Base-by-base conservation (phyloP, 2,329 filamentous ascomycete species). In the Paraphaeosphaeria minitans region DNA sequence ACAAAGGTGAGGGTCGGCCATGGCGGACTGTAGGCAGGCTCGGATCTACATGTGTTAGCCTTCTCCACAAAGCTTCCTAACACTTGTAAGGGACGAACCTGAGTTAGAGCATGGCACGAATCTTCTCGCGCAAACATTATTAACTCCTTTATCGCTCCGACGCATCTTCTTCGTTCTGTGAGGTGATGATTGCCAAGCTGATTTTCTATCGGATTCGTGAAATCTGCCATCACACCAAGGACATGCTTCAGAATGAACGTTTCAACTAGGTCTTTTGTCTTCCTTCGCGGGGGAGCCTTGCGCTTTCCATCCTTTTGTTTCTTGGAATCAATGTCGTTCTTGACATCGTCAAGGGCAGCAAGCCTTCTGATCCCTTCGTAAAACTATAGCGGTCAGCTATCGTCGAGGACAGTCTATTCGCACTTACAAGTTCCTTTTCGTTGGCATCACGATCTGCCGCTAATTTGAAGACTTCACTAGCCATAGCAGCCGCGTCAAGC, bases 121-220 rank as follows among this genome's bases (percentile, higher is more conserved):
- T 91, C 88, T 2, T 83, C 83, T 67, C 87, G 89, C 46, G 91
- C 90, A 50, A 96, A 81, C 55, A 82, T 86, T 51, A 97, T 89
- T 85, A 99, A 91, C 72, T 96, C 92, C 66, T 92, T 90, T 72
- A 99, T 89, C 5, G 92, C 93, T 63, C 86, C 86, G 9, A 99
- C 86, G 66, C 89, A 93, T 58, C 90, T 85, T 56, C 86, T 86
- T 68, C 93, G 92, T 72, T 97, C 93, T 69, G 73, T 84, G 67
- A 78, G 81, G 63, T 77, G 84, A 56, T 86, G 85, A 58, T 84
- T 82, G 21, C 82, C 78, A 41, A 63, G 58, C 83, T 81, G 70
- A 50, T 92, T 89, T 67, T 93, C 95, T 58, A 97, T 88, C 10
- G 83, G 80, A 62, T 93, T 88, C 0, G 91, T 92, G 64, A 98